A percentile compares a stretch with the other conserved stretches of the same genome.
Conservation (phyloP, 2,329 filamentous ascomycete genomes). For the Chrysosphaeria jannelii region DNA sequence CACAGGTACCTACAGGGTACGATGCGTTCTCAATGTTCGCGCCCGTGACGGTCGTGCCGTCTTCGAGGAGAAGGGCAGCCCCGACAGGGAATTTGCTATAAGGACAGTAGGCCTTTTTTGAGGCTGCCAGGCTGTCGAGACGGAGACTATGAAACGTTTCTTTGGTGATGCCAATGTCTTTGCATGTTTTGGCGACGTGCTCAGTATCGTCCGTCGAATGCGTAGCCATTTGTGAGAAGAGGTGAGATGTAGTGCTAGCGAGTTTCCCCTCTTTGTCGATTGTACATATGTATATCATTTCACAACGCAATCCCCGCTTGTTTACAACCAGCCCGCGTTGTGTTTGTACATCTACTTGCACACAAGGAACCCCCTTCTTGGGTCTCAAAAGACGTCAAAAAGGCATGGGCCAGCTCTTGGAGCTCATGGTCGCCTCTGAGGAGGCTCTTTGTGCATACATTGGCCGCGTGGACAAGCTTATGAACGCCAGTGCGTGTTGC, state of each 20-base stretch:
- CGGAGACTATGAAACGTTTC: constrained; percentile 35
- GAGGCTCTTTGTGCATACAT: too few species aligned
- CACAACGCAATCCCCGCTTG: too few species aligned
- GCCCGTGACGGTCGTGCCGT: constrained; percentile 14
- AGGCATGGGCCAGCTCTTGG: too few species aligned
- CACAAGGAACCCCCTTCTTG: too few species aligned
- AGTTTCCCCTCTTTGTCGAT: too few species aligned
- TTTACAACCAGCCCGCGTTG: too few species aligned
- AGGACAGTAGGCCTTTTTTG: constrained; percentile 60
- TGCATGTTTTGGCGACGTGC: constrained; percentile 9
- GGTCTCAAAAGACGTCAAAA: too few species aligned
- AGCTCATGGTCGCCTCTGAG: too few species aligned
- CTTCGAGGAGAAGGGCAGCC: constrained; percentile 34
- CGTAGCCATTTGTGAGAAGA: constrained; percentile 5
- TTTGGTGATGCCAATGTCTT: constrained; percentile 19
- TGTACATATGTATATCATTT: too few species aligned
- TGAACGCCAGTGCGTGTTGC: too few species aligned
- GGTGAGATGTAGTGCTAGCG: constrained; percentile 2
- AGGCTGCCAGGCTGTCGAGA: constrained; percentile 34
- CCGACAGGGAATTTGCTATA: constrained; percentile 87
- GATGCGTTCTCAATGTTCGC: constrained; percentile 83
- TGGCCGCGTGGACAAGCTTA: too few species aligned
- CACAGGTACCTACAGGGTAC: constrained; percentile 86
- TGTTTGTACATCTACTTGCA: too few species aligned
- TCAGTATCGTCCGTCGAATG: constrained; percentile 6